Conservation (phyloP, 371 early-diverging fungal species). For the Cokeromyces recurvatus region DNA sequence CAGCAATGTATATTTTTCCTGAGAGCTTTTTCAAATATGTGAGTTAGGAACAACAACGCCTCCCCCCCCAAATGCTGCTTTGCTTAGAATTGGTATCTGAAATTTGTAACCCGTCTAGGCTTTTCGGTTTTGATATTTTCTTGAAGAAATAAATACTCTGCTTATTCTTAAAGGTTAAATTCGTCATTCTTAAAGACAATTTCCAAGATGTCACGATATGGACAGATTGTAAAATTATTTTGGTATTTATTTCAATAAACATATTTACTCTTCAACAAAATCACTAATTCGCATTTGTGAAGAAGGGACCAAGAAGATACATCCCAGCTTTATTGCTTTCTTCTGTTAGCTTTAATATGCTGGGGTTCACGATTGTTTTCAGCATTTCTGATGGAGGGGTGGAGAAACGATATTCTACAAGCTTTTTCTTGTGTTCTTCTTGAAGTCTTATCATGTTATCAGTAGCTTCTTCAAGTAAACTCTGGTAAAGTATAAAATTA, state of each 20-base stretch:
- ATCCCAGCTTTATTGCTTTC: constrained; percentile 6
- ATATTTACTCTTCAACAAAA: constrained; percentile 2
- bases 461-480: constrained; percentile 8
- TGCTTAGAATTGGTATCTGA: too few species aligned
- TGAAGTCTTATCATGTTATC: constrained; percentile 3
- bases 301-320: constrained; percentile 5
- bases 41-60: too few species aligned
- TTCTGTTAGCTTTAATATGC: constrained; percentile 6
- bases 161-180: too few species aligned
- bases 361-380: constrained; percentile 1
- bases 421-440: constrained; percentile 8
- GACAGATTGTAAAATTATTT: too few species aligned
- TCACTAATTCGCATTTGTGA: constrained; percentile 2
- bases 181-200: too few species aligned
- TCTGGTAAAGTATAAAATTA: constrained; percentile 7
- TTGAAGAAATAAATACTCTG: too few species aligned
- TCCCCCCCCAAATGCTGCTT: too few species aligned
- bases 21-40: too few species aligned
- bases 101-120: too few species aligned
- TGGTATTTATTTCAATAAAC: constrained; percentile 5
- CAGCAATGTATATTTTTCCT: too few species aligned
- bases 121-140: too few species aligned
- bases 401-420: constrained; percentile 7
- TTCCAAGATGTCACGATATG: too few species aligned
- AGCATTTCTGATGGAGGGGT: constrained; percentile 4